These are phyloP conservation scores for Glycine latifolia DNA, from an alignment of 306 rosid genomes.

Conservation along the genomic window DNA sequence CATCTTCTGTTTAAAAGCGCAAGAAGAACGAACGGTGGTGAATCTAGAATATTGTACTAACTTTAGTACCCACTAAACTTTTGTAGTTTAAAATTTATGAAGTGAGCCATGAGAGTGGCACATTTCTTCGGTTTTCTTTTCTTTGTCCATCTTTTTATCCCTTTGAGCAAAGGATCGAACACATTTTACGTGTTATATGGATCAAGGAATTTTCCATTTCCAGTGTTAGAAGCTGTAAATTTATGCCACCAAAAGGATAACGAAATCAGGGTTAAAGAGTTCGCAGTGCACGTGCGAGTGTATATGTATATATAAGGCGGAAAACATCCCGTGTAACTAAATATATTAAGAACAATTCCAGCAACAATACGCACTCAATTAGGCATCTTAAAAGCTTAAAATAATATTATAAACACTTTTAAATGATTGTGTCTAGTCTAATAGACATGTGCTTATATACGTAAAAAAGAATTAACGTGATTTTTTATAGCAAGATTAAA, in stretches of 20 bases:
- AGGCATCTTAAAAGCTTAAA: neutral
- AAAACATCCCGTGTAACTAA: too few species aligned
- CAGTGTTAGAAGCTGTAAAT: neutral
- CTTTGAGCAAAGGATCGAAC: constrained; percentile 36
- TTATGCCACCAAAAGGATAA: too few species aligned
- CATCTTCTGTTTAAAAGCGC: constrained; percentile 8
- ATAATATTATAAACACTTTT: too few species aligned
- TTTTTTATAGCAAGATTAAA: too few species aligned
- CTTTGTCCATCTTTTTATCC: neutral
- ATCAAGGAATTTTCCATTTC: neutral
- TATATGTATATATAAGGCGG: neutral
- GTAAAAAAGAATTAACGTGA: too few species aligned
- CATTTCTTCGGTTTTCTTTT: neutral
- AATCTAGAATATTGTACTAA: neutral
- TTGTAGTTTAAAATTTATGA: constrained; percentile 1
- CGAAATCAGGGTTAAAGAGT: neutral
- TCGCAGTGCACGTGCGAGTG: neutral
- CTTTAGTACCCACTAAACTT: neutral
- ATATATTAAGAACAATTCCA: too few species aligned
- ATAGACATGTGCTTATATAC: too few species aligned
- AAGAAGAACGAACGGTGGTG: constrained; percentile 2
- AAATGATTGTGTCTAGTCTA: too few species aligned
- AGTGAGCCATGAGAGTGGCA: neutral
- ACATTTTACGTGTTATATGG: constrained; percentile 25
- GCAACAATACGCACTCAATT: too few species aligned